Conservation (phyloP, 2,329 filamentous ascomycete genomes). For the Apiospora aurea region DNA sequence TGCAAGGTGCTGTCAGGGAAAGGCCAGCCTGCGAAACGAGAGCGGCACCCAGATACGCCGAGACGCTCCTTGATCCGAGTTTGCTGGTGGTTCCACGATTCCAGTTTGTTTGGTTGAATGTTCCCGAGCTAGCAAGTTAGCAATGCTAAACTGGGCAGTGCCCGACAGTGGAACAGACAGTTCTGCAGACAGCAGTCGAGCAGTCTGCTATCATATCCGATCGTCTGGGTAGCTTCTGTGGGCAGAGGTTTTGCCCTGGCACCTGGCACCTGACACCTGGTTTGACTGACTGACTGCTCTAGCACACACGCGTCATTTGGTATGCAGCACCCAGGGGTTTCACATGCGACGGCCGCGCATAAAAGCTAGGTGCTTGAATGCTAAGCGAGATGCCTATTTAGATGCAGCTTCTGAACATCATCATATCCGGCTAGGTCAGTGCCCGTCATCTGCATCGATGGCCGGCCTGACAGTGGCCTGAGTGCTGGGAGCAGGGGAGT, state of each 20-base stretch:
- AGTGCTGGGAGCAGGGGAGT: background rate
- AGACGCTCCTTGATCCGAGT: constrained; percentile 17
- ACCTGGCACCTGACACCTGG: background rate
- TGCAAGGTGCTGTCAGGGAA: constrained; percentile 3
- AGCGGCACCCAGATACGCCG: no score
- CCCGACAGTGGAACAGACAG: background rate
- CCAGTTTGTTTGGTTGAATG: background rate
- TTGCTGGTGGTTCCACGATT: constrained; percentile 8
- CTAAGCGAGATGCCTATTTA: constrained; percentile 7
- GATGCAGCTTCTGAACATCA: constrained; percentile 12
- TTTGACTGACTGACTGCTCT: background rate
- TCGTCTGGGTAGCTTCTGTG: background rate
- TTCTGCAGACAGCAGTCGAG: no score
- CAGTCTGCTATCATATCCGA: background rate
- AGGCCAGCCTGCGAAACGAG: constrained; percentile 3
- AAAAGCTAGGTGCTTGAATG: background rate
- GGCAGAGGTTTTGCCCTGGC: no score
- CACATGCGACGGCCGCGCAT: background rate
- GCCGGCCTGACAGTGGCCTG: background rate
- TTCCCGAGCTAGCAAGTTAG: background rate
- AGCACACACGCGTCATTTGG: background rate
- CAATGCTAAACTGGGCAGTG: background rate
- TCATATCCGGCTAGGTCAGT: constrained; percentile 4
- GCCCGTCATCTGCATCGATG: background rate
- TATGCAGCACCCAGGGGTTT: background rate